A percentile compares a stretch with the other conserved stretches of the same genome.
These are phyloP conservation scores for Pichia cactophila DNA, from an alignment of 1,139 yeast species.

Conservation along the genomic window DNA sequence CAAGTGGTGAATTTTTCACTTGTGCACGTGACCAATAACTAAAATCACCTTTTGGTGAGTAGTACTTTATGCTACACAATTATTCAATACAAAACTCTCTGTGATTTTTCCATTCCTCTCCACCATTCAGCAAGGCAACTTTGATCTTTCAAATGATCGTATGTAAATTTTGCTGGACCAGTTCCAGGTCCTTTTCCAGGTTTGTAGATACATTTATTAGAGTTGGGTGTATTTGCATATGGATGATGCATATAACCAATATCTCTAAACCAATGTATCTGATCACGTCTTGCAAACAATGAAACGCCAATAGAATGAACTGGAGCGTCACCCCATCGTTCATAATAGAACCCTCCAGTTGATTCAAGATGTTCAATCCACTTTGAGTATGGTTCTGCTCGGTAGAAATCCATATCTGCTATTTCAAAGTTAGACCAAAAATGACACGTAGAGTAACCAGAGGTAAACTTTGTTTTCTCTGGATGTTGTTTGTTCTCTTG, in stretches of 20 bases:
- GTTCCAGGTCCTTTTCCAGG: slow-evolving; percentile 27
- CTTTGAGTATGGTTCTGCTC: slow-evolving; percentile 54
- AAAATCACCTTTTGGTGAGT: background rate
- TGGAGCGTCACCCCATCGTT: slow-evolving; percentile 92
- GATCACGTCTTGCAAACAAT: slow-evolving; percentile 59
- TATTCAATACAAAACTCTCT: background rate
- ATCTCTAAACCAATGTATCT: slow-evolving; percentile 84
- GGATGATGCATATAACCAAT: slow-evolving; percentile 68
- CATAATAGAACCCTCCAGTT: slow-evolving; percentile 76
- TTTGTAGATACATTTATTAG: slow-evolving; percentile 23
- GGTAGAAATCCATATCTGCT: slow-evolving; percentile 72
- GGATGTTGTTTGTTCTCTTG: slow-evolving; percentile 60
- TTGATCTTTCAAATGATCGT: slow-evolving; percentile 44
- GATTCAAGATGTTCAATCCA: slow-evolving; percentile 62
- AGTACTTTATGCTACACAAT: background rate
- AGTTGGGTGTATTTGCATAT: slow-evolving; percentile 63
- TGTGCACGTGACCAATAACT: background rate
- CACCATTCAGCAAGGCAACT: slow-evolving; percentile 75
- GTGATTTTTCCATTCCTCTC: slow-evolving; percentile 23
- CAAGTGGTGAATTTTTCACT: background rate
- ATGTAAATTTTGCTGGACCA: slow-evolving; percentile 38
- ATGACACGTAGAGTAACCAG: slow-evolving; percentile 79
- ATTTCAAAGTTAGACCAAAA: slow-evolving; percentile 86
- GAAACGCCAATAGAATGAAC: slow-evolving; percentile 73
- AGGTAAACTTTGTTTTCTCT: slow-evolving; percentile 40